A percentile compares a stretch with the other conserved stretches of the same genome.
These are phyloP conservation scores for Sphaerulina populicola DNA, from an alignment of 2,329 filamentous ascomycete genomes.

Conservation along the genomic window DNA sequence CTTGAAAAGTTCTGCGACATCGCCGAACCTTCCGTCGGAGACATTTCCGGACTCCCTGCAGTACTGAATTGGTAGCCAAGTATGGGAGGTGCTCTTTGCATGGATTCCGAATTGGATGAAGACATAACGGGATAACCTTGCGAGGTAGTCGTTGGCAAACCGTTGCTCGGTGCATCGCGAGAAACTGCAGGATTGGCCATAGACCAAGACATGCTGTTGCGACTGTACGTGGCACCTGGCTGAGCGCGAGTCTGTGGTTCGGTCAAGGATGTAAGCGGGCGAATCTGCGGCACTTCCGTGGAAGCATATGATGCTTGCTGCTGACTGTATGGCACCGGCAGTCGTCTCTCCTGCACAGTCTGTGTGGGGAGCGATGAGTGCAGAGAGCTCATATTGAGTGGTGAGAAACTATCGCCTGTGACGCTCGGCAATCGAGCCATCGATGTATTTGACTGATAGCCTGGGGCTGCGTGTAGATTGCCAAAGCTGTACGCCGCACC, in stretches of 20 bases:
- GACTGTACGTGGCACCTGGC: constrained; percentile 27
- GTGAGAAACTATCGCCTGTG: constrained; percentile 25
- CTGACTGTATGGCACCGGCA: constrained; percentile 27
- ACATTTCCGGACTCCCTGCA: constrained; percentile 23
- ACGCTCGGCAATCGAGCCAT: constrained; percentile 24
- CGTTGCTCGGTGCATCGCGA: constrained; percentile 11
- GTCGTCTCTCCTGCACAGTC: constrained; percentile 27
- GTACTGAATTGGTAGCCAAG: constrained; percentile 27
- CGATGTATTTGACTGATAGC: constrained; percentile 13
- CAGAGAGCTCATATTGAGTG: constrained; percentile 31
- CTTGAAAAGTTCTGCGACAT: constrained; percentile 20
- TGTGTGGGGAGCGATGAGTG: constrained; percentile 30
- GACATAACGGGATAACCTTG: constrained; percentile 10
- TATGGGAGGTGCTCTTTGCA: constrained; percentile 8
- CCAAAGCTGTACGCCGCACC: constrained; percentile 26
- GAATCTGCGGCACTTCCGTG: constrained; percentile 21
- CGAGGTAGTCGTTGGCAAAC: neutral
- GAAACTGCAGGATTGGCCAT: constrained; percentile 13
- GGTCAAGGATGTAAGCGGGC: constrained; percentile 22
- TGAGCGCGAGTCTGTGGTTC: constrained; percentile 21
- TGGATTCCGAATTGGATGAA: constrained; percentile 12
- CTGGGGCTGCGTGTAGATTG: constrained; percentile 20
- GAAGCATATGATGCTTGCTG: constrained; percentile 15
- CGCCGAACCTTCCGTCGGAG: constrained; percentile 18
- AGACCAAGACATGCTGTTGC: constrained; percentile 28